Evolutionary conservation across 1,139 yeast species (phyloP).

Genomic region (Sugiyamaella japonica): DNA sequence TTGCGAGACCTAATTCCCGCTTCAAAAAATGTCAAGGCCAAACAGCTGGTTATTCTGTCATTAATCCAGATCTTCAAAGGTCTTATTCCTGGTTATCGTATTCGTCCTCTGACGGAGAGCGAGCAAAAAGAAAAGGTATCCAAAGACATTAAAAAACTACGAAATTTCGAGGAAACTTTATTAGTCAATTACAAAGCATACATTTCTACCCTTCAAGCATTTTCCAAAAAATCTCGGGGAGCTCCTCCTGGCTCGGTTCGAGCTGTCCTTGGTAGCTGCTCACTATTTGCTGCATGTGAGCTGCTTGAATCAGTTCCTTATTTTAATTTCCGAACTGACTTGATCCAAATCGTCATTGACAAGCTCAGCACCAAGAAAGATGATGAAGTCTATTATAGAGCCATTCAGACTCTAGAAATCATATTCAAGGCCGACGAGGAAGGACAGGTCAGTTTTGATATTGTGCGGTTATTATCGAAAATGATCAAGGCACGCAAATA

Average conservation of each 20-base stretch:
- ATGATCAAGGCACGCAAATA: slow-evolving; percentile 72
- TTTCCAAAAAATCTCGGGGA: slow-evolving; percentile 30
- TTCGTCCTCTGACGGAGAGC: slow-evolving; percentile 74
- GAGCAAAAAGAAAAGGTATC: slow-evolving; percentile 83
- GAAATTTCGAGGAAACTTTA: slow-evolving; percentile 78
- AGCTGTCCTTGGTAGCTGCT: slow-evolving; percentile 53
- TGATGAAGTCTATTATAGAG: slow-evolving; percentile 52
- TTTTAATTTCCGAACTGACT: slow-evolving; percentile 77
- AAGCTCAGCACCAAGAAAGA: slow-evolving; percentile 34
- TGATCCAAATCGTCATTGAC: slow-evolving; percentile 65
- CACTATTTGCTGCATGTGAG: slow-evolving; percentile 79
- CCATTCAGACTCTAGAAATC: slow-evolving; percentile 65
- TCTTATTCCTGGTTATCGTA: slow-evolving; percentile 84
- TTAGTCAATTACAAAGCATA: slow-evolving; percentile 71
- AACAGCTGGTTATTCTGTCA: slow-evolving; percentile 74
- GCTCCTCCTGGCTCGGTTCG: slow-evolving; percentile 41
- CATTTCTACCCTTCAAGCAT: slow-evolving; percentile 53
- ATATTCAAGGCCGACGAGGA: slow-evolving; percentile 67
- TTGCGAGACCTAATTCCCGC: slow-evolving; percentile 65
- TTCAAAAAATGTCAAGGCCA: slow-evolving; percentile 64
- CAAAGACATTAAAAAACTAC: slow-evolving; percentile 71
- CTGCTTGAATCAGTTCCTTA: slow-evolving; percentile 66
- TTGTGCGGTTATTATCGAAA: slow-evolving; percentile 65
- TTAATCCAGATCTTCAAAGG: slow-evolving; percentile 82
- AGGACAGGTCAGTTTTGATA: slow-evolving; percentile 79